A percentile compares a stretch with the other conserved stretches of the same genome.
Evolutionary conservation across 805 yeast species (phyloP).

Genomic region (Crinitomyces ghanaensis): DNA sequence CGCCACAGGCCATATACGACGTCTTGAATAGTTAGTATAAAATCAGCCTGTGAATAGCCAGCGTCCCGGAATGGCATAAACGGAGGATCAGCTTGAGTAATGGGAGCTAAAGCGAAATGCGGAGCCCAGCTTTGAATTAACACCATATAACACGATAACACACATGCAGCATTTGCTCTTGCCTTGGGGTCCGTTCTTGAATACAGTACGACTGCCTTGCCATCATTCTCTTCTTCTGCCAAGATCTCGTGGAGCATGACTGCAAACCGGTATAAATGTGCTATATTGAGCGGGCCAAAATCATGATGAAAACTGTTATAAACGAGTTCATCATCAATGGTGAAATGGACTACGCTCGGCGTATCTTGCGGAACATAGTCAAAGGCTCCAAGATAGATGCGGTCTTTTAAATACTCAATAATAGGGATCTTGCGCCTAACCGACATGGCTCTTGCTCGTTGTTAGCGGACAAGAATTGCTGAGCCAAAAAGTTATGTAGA

Average conservation of each 20-base stretch:
- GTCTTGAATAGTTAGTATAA: slow-evolving; percentile 87
- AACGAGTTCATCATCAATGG: slow-evolving; percentile 84
- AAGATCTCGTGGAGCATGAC: slow-evolving; percentile 85
- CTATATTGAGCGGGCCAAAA: slow-evolving; percentile 92
- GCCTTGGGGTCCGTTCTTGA: slow-evolving; percentile 71
- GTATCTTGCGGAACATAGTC: slow-evolving; percentile 72
- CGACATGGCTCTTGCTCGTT: too few relatives aligned
- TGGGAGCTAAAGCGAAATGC: slow-evolving; percentile 91
- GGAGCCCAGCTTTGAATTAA: slow-evolving; percentile 97
- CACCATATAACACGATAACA: slow-evolving; percentile 88
- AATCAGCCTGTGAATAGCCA: slow-evolving; percentile 92
- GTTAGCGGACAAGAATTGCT: too few relatives aligned
- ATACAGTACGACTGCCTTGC: slow-evolving; percentile 83
- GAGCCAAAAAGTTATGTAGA: too few relatives aligned
- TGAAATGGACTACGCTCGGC: slow-evolving; percentile 65
- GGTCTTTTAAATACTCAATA: slow-evolving; percentile 32
- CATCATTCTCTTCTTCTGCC: slow-evolving; percentile 72
- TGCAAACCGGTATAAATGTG: slow-evolving; percentile 89
- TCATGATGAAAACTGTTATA: slow-evolving; percentile 94
- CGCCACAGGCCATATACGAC: slow-evolving; percentile 95
- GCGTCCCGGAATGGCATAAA: slow-evolving; percentile 95
- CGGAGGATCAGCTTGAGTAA: slow-evolving; percentile 85
- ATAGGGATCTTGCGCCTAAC: slow-evolving; percentile 18
- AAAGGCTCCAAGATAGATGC: slow-evolving; percentile 84
- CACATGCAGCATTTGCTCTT: slow-evolving; percentile 89